Conservation (phyloP, 2,329 filamentous ascomycete species). For the Gnomoniopsis smithogilvyi region DNA sequence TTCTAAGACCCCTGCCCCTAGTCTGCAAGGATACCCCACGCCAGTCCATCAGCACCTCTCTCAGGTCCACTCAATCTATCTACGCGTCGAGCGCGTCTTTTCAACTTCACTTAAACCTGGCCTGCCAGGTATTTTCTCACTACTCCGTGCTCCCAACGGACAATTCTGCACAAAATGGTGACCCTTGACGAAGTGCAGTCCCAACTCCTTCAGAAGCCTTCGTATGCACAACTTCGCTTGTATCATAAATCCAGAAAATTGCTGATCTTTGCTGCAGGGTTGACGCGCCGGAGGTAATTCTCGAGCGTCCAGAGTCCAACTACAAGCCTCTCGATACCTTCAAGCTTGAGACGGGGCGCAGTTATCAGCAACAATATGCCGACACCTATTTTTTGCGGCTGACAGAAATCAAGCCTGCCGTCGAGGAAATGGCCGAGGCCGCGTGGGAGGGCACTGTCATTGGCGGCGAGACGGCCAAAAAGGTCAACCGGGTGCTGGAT, state of each 20-base stretch:
- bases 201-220: conserved; percentile 45
- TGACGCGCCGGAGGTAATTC: conserved; percentile 31
- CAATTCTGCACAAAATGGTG: conserved; percentile 34
- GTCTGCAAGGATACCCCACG: conserved; percentile 12
- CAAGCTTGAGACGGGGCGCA: conserved; percentile 63
- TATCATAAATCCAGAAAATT: neutral
- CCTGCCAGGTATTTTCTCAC: neutral
- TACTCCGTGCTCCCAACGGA: neutral
- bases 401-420: conserved; percentile 78
- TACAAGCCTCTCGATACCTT: conserved; percentile 80
- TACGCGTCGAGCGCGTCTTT: conserved; percentile 15
- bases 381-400: conserved; percentile 97
- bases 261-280: conserved; percentile 27
- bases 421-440: conserved; percentile 69
- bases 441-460: conserved; percentile 79
- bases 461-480: conserved; percentile 68
- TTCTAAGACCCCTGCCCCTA: neutral
- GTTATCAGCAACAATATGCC: conserved; percentile 93
- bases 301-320: conserved; percentile 46
- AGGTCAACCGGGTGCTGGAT: conserved; percentile 86
- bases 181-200: conserved; percentile 39
- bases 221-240: conserved; percentile 34
- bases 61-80: conserved; percentile 1
- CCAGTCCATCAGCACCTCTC: neutral
- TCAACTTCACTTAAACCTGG: neutral